Evolutionary conservation across 2,329 filamentous ascomycete species (phyloP).

Genomic region (Stemphylium vesicarium): DNA sequence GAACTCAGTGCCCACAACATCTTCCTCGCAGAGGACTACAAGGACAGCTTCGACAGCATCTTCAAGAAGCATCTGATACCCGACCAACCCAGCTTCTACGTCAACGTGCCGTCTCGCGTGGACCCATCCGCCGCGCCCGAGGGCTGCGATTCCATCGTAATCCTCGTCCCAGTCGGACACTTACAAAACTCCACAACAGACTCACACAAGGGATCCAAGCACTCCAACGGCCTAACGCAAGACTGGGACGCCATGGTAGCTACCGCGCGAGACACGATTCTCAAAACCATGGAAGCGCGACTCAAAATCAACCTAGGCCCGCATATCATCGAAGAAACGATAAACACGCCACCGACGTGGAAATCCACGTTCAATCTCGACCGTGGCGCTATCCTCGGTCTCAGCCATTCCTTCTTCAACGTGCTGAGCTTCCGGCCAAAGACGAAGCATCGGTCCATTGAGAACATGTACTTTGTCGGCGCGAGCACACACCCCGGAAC

Average conservation of each 20-base stretch:
- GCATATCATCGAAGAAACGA: conserved; percentile 64
- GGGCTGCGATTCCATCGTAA: conserved; percentile 69
- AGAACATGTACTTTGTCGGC: conserved; percentile 72
- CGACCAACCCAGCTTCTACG: conserved; percentile 73
- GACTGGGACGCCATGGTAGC: conserved; percentile 68
- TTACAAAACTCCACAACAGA: conserved; percentile 56
- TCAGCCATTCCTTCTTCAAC: conserved; percentile 77
- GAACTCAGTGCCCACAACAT: conserved; percentile 76
- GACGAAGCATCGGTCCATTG: conserved; percentile 60
- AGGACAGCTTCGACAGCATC: conserved; percentile 75
- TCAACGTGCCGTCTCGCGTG: conserved; percentile 75
- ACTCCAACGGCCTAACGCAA: conserved; percentile 54
- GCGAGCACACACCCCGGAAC: conserved; percentile 79
- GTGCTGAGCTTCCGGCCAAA: conserved; percentile 70
- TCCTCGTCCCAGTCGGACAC: conserved; percentile 75
- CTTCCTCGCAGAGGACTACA: conserved; percentile 76
- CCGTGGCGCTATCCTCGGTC: conserved; percentile 74
- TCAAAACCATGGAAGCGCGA: conserved; percentile 65
- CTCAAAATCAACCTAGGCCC: conserved; percentile 62
- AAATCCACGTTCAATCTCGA: conserved; percentile 74
- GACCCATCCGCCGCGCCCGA: conserved; percentile 71
- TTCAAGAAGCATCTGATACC: conserved; percentile 74
- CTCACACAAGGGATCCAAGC: conserved; percentile 47
- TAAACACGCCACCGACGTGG: conserved; percentile 73
- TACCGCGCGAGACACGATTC: conserved; percentile 65